Evolutionary conservation across 768 basidiomycete species (phyloP), one percentile per base, ranked within the genome.

Genomic region (Lentinula guzmanii): DNA sequence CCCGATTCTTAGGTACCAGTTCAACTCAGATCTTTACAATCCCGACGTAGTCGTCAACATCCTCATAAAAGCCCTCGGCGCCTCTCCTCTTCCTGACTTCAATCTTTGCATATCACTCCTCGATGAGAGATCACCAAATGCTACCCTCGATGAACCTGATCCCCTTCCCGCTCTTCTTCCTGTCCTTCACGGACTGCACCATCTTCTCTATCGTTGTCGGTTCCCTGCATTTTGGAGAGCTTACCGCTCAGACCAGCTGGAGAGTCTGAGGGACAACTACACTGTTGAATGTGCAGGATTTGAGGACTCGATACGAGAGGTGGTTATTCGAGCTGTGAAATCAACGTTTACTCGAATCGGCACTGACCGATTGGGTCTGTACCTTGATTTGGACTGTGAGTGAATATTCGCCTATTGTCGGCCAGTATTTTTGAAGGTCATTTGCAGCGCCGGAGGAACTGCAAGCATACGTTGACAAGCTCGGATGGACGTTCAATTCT

Each of bases 31-130:
- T 71, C 83, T 96, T 28, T 91, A 91, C 75, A 96, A 96, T 75
- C 85, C 93, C 1, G 93, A 96, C 70, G 91, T 95, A 21, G 90
- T 95, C 66, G 82, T 95, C 72, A 93, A 97, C 77, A 91, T 98
- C 74, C 90, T 99, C 70, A 83, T 95, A 72, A 95, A 95, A 79
- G 82, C 94, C 31, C 82, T 97, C 61, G 87, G 91, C 43, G 85
- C 91, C 1, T 81, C 88, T 53, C 93, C 94, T 37, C 82, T 89
- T 50, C 91, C 95, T 61, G 96, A 99, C 71, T 99, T 96, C 78
- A 90, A 91, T 68, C 90, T 98, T 65, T 95, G 91, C 68, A 84
- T 96, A 66, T 91, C 95, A 52, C 83, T 99, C n/a, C 79, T 95
- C 42, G 91, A 93, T 62, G 93, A 94, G 65, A 83, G 87, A 52